Percentiles rank a stretch among this genome's conserved stretches.
Evolutionary conservation across 2,329 filamentous ascomycete genomes (phyloP).

Genomic region (Cytospora mali): DNA sequence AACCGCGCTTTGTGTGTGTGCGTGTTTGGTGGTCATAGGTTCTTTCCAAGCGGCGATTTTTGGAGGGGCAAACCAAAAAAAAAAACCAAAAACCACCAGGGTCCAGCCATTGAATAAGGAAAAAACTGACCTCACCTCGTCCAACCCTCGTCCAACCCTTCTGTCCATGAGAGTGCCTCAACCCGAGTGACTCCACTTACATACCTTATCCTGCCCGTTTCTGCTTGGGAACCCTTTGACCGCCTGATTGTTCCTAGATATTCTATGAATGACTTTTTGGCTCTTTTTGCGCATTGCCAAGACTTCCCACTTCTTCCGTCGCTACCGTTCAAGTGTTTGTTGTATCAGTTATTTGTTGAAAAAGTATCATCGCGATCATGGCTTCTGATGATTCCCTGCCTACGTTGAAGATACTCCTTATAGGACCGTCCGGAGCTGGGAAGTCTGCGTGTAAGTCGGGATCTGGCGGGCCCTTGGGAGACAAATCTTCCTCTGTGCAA

Average conservation of each 20-base stretch:
- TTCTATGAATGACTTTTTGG: neutral
- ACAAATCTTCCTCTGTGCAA: neutral
- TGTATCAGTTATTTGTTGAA: too few species aligned
- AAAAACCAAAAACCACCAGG: neutral
- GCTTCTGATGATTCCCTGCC: slow-evolving; percentile 51
- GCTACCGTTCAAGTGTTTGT: too few species aligned
- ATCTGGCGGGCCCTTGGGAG: neutral
- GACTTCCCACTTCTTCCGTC: too few species aligned
- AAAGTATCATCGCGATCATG: slow-evolving; percentile 35
- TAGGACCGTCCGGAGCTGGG: slow-evolving; percentile 58
- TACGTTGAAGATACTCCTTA: slow-evolving; percentile 56
- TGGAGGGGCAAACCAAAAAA: slow-evolving; percentile 18
- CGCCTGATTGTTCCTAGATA: slow-evolving; percentile 1
- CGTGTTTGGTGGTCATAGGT: slow-evolving; percentile 16
- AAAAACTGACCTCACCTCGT: slow-evolving; percentile 24
- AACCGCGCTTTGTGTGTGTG: neutral
- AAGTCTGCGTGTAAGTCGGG: slow-evolving; percentile 54
- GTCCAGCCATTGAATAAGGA: slow-evolving; percentile 4
- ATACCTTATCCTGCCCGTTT: slow-evolving; percentile 13
- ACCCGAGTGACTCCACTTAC: neutral
- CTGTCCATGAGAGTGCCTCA: neutral
- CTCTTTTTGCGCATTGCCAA: too few species aligned
- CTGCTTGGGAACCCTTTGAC: neutral
- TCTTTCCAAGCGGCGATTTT: neutral
- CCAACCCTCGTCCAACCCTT: slow-evolving; percentile 10